Evolutionary conservation across 163 green algal genomes (phyloP).

Genomic region (Scenedesmus sp.): DNA sequence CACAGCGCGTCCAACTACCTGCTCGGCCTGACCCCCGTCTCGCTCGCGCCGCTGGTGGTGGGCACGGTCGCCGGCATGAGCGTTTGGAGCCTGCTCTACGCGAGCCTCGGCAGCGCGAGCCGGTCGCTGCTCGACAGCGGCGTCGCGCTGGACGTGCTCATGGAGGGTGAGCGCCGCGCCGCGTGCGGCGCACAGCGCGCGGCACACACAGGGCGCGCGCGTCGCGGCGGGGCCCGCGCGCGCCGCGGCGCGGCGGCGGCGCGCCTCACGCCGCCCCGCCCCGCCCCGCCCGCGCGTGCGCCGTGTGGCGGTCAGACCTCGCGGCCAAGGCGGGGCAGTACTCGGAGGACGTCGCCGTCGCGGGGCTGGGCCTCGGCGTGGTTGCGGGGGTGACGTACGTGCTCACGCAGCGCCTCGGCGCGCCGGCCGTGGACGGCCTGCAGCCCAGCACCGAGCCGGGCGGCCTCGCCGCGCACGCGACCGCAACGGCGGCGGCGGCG

Average conservation of each 20-base stretch:
- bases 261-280: neutral
- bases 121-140: conserved; percentile 66
- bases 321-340: conserved; percentile 43
- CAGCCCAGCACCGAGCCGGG: neutral
- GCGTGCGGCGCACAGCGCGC: no score
- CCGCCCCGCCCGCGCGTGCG: no score
- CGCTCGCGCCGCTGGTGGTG: conserved; percentile 65
- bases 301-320: conserved; percentile 22
- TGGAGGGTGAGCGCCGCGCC: conserved; percentile 53
- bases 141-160: conserved; percentile 52
- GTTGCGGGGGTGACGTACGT: conserved; percentile 5
- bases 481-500: no score
- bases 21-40: conserved; percentile 82
- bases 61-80: conserved; percentile 78
- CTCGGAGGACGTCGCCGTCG: conserved; percentile 30
- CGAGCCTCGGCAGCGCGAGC: conserved; percentile 77
- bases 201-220: neutral
- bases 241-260: neutral
- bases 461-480: no score
- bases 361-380: conserved; percentile 15
- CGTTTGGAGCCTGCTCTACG: conserved; percentile 82
- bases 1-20: conserved; percentile 87
- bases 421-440: neutral
- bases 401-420: neutral
- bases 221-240: neutral